Base-by-base conservation (phyloP, 352 stramenopile genomes). In the Blastocystis sp. region DNA sequence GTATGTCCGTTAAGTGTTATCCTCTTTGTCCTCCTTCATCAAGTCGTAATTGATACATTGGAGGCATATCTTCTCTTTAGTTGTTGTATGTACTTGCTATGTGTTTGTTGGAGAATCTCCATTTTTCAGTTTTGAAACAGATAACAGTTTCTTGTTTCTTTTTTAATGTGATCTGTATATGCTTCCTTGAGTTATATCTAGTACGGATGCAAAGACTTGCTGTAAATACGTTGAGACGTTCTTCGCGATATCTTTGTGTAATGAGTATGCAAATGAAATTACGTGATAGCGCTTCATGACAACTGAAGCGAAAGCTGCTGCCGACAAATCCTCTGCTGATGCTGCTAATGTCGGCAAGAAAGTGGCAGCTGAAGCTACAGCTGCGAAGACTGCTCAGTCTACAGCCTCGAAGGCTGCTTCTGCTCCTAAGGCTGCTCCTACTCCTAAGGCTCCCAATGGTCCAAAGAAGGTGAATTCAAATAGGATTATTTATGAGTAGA, bases 191-290 rank as follows among this genome's bases (percentile, higher is more conserved):
- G 35, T 74, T 43, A 74, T 74, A 37, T 32, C 19, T 61, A 61
- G 54, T 32, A 61, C 54, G 24, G 11, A 83, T 83, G 71, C 71
- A 83, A 66, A 42, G 71, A 67, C 27, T 83, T 67, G 49, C 32
- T 51, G 0, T 12, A 24, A n/a, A 19, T n/a, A 27, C 49, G 12
- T n/a, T 66, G 2, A 83, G 27, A 27, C 71, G 37, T 9, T 65
- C 51, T 51, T 32, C 71, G 27, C 63, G 46, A 65, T 43, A 37
- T 65, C 51, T 83, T 24, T 29, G 71, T 21, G 71, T 80, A 57
- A 52, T 27, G 12, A 19, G 19, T 65, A 24, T 83, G 27, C 11
- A 52, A 51, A 65, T 21, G 19, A 21, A 27, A 12, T 43, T 63
- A 39, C 29, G 29, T 46, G 4, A 21, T 66, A 83, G 71, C 42